Percentiles rank a stretch among this genome's conserved stretches.
Evolutionary conservation across 1,284 basidiomycete species (phyloP).

Genomic region (Limonomyces culmigenus): DNA sequence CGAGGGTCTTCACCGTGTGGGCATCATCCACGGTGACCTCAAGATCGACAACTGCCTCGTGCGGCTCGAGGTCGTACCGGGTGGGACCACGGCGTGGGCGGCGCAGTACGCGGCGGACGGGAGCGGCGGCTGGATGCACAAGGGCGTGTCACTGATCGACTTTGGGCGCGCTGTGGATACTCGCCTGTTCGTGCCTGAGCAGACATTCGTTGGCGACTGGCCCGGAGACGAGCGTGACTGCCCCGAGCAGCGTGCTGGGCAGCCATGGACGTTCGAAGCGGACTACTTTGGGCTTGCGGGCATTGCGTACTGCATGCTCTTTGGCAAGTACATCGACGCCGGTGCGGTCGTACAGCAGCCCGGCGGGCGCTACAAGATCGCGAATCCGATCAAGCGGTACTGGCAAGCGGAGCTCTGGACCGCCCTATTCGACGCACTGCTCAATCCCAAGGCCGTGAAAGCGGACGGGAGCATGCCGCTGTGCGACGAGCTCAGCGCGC

Average conservation of each 20-base stretch:
- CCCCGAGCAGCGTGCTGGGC: slow-evolving; percentile 69
- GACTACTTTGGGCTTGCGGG: slow-evolving; percentile 93
- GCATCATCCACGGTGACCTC: slow-evolving; percentile 93
- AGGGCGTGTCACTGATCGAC: slow-evolving; percentile 90
- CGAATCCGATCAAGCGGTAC: slow-evolving; percentile 78
- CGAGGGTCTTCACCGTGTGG: slow-evolving; percentile 65
- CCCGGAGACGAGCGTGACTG: slow-evolving; percentile 79
- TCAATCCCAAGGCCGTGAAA: slow-evolving; percentile 57
- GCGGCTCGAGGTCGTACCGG: slow-evolving; percentile 71
- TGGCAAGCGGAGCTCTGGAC: slow-evolving; percentile 90
- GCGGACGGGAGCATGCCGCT: slow-evolving; percentile 50
- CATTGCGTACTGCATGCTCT: slow-evolving; percentile 89
- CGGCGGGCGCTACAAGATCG: slow-evolving; percentile 41
- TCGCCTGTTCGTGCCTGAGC: slow-evolving; percentile 56
- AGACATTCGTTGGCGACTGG: slow-evolving; percentile 84
- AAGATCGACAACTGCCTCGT: slow-evolving; percentile 99
- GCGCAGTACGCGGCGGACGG: slow-evolving; percentile 63
- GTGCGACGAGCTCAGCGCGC: slow-evolving; percentile 39
- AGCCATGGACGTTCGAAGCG: slow-evolving; percentile 85
- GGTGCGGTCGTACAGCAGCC: slow-evolving; percentile 26
- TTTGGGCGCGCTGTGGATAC: slow-evolving; percentile 92
- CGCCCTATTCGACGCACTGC: slow-evolving; percentile 67
- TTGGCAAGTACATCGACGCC: slow-evolving; percentile 85
- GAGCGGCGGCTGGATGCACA: slow-evolving; percentile 67
- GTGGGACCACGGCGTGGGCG: slow-evolving; percentile 55